A percentile compares a stretch with the other conserved stretches of the same genome.
Conservation (phyloP, 441 rosid species). For the Hypseocharis bilobata region DNA sequence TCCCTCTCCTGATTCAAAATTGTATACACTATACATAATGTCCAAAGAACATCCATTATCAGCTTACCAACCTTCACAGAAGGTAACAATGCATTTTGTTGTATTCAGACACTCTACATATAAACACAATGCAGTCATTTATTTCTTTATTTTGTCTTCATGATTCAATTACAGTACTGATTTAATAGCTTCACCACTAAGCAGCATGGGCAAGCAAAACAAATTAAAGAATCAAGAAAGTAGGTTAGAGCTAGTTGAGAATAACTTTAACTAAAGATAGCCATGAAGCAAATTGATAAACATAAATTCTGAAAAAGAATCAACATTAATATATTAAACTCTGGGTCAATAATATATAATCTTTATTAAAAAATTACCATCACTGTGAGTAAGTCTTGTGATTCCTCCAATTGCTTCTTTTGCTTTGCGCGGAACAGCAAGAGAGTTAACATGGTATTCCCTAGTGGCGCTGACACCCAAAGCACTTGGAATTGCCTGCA, state of each 20-base stretch:
- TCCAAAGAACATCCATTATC: no score
- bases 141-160: no score
- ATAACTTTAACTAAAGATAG: not conserved
- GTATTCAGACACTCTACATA: no score
- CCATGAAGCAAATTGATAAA: not conserved
- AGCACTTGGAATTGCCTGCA: slow-evolving; percentile 86
- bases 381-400: slow-evolving; percentile 68
- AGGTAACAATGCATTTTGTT: no score
- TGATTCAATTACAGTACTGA: no score
- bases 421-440: slow-evolving; percentile 93
- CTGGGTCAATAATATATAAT: not conserved
- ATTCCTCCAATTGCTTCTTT: slow-evolving; percentile 99
- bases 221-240: not conserved
- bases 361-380: slow-evolving; percentile 45
- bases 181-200: no score
- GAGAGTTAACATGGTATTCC: slow-evolving; percentile 87
- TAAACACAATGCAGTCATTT: no score
- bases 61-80: no score
- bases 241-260: not conserved
- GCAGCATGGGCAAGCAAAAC: no score
- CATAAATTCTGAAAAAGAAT: not conserved
- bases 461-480: slow-evolving; percentile 79
- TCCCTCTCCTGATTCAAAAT: no score
- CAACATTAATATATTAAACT: not conserved
- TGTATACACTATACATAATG: no score